Base-by-base conservation (phyloP, 306 rosid species). In the Amphicarpaea edgeworthii region DNA sequence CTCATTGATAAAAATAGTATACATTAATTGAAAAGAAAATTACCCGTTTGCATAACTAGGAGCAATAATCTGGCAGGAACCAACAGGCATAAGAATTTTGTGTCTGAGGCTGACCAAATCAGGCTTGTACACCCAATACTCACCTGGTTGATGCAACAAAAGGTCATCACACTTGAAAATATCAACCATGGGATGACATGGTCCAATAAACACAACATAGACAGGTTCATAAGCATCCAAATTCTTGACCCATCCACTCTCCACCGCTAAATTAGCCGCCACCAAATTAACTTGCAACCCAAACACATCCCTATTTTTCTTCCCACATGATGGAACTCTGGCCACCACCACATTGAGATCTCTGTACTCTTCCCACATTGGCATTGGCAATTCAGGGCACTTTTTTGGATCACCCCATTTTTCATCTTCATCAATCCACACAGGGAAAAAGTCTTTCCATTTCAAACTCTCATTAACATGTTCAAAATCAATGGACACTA, bases 241-340 rank as follows among this genome's bases (percentile, higher is more conserved):
- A 11, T 16, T 54, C 72, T 32, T 60, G 68, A 24, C 42, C 93
- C 95, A 83, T 34, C 40, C 40, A 34, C 40, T 34, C 9, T 0
- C 85, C 85, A 55, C 89, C 64, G 81, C 92, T 15, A 92, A 60
- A 55, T 82, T 88, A 45, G 96, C 97, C 85, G 79, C 93, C 64
- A 78, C 93, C 81, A 92, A 65, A 62, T 92, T 90, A 14, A 88
- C 92, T 30, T 92, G 97, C 63, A 90, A 83, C 72, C 84, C 68
- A 53, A 72, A 84, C 76, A 83, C 82, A 63, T 90, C 96, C 45
- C 96, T 85, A 57, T 15, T 50, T 57, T n/a, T n/a, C n/a, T n/a
- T n/a, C n/a, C 82, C 87, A 51, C 96, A 90, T 17, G 97, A 90
- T 17, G 97, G 96, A 24, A 85, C 68, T 68, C 57, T 73, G 0